Conservation (phyloP, 495 filamentous ascomycete species). For the Sabuloglossum arenarium region DNA sequence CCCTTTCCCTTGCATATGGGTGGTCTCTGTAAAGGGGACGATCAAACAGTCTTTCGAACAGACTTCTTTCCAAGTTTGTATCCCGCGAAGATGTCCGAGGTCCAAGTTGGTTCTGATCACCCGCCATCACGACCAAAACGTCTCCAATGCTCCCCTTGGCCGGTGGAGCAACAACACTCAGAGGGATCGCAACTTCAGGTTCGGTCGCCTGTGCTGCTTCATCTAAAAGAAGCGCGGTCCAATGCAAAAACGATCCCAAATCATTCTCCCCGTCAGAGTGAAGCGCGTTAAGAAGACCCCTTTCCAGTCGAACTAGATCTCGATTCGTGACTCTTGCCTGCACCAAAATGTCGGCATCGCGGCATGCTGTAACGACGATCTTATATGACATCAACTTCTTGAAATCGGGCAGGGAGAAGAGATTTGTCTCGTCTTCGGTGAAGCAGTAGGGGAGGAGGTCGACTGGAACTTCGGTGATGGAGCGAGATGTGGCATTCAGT, state of each 20-base stretch:
- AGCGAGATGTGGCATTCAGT: constrained; percentile 25
- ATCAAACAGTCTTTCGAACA: constrained; percentile 30
- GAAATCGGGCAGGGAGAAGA: constrained; percentile 28
- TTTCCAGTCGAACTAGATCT: constrained; percentile 18
- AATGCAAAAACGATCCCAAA: constrained; percentile 20
- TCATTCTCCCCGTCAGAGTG: constrained; percentile 2
- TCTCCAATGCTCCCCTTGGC: constrained; percentile 11
- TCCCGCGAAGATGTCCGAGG: constrained; percentile 21
- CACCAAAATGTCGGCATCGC: constrained; percentile 27
- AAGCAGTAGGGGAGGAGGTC: constrained; percentile 27
- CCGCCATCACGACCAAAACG: constrained; percentile 31
- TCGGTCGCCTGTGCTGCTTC: constrained; percentile 38
- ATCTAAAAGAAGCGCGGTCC: constrained; percentile 32
- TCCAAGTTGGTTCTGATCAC: constrained; percentile 32
- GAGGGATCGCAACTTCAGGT: constrained; percentile 26
- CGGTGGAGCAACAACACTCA: constrained; percentile 30
- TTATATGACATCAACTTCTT: constrained; percentile 26
- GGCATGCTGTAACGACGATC: constrained; percentile 28
- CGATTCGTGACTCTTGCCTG: constrained; percentile 27
- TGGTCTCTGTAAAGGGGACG: constrained; percentile 26
- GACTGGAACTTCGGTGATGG: constrained; percentile 26
- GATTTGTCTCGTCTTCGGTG: constrained; percentile 16
- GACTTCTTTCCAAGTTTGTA: constrained; percentile 20
- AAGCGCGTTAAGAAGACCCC: constrained; percentile 3
- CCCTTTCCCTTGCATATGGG: constrained; percentile 16